phyloP scores from a whole-genome alignment of 148 eudicot species.

The Gaultheria prostrata region DNA sequence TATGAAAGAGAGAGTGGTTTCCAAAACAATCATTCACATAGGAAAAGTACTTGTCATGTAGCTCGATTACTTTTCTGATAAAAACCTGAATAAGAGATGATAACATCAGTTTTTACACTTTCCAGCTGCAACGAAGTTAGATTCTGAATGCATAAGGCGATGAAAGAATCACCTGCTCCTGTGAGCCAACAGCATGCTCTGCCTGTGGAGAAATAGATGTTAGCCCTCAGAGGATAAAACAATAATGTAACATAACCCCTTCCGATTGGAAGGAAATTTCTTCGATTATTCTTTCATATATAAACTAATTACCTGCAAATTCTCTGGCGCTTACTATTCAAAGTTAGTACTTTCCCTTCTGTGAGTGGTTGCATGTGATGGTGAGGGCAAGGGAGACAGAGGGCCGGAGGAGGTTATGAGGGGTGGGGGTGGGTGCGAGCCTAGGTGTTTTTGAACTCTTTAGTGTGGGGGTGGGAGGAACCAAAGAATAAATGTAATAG shows the following conservation, averaged over 20 bases:
- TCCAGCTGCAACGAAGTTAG: background rate
- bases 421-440: background rate
- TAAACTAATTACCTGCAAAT: background rate
- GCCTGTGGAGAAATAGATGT: conserved; percentile 18
- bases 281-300: background rate
- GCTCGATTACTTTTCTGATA: conserved; percentile 38
- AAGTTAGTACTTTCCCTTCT: background rate
- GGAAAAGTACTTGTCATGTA: conserved; percentile 38
- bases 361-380: background rate
- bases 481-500: background rate
- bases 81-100: conserved; percentile 25
- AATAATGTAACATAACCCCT: background rate
- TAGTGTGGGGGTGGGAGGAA: background rate
- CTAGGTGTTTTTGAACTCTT: background rate
- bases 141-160: background rate
- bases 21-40: conserved; percentile 33
- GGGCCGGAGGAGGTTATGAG: background rate
- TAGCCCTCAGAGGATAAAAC: conserved; percentile 10
- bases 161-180: conserved; percentile 31
- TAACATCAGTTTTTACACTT: conserved; percentile 14
- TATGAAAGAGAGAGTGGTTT: conserved; percentile 39
- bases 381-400: background rate
- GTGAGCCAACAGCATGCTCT: conserved; percentile 28
- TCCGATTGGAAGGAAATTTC: background rate
- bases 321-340: background rate